A percentile compares a stretch with the other conserved stretches of the same genome.
These are phyloP conservation scores for Xylaria sp. DNA, from an alignment of 2,329 filamentous ascomycete species.

Conservation along the genomic window DNA sequence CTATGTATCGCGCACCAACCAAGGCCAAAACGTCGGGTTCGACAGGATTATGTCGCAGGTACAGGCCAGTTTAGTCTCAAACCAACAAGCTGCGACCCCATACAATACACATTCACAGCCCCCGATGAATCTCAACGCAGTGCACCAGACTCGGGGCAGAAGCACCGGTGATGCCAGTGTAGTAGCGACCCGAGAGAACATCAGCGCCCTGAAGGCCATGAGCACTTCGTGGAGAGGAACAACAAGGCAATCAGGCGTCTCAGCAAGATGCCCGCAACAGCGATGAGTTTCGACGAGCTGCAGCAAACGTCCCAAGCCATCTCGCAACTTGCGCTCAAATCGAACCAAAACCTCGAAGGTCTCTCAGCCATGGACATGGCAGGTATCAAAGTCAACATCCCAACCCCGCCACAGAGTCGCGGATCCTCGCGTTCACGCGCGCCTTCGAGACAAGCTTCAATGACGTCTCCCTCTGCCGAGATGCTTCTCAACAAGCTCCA, in stretches of 20 bases:
- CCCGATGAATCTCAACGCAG: conserved; percentile 47
- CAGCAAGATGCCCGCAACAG: conserved; percentile 46
- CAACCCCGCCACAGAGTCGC: conserved; percentile 45
- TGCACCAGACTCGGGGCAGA: conserved; percentile 47
- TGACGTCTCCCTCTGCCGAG: conserved; percentile 27
- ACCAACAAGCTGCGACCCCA: conserved; percentile 28
- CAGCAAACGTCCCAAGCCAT: conserved; percentile 35
- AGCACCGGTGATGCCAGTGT: conserved; percentile 44
- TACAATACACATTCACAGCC: conserved; percentile 29
- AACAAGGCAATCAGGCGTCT: conserved; percentile 50
- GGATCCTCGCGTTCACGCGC: conserved; percentile 39
- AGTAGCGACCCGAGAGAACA: conserved; percentile 50
- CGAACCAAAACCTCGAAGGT: conserved; percentile 11
- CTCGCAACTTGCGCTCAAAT: conserved; percentile 16
- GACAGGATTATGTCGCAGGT: conserved; percentile 53
- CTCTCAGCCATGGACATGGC: conserved; percentile 1
- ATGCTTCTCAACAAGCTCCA: conserved; percentile 34
- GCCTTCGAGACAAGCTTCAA: conserved; percentile 14
- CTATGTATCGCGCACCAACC: conserved; percentile 36
- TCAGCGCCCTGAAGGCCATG: conserved; percentile 51
- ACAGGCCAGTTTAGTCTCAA: conserved; percentile 42
- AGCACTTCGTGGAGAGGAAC: conserved; percentile 51
- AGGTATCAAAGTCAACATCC: conserved; percentile 17
- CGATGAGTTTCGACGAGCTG: conserved; percentile 43
- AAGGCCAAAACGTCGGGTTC: conserved; percentile 49